Evolutionary conservation across 2,329 filamentous ascomycete genomes (phyloP).

Genomic region (Tympanopsis confertula): DNA sequence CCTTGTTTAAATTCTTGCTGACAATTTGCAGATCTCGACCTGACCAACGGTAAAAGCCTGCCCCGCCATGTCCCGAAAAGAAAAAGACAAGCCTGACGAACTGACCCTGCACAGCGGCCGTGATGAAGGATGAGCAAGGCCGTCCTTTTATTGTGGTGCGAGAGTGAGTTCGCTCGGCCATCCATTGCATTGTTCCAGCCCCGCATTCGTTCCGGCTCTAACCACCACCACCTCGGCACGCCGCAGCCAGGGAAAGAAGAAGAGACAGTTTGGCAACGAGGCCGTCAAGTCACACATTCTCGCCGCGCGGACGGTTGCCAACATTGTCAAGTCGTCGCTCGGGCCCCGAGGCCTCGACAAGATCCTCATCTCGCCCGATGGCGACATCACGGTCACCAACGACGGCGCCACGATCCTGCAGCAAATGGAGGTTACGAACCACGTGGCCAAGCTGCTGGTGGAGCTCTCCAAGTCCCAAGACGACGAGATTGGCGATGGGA

Average conservation of each 20-base stretch:
- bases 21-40: constrained; percentile 57
- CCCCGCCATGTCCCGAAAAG: constrained; percentile 4
- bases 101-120: constrained; percentile 32
- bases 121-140: constrained; percentile 96
- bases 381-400: constrained; percentile 98
- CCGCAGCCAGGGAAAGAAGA: constrained; percentile 85
- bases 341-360: constrained; percentile 95
- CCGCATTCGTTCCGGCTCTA: constrained; percentile 5
- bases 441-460: constrained; percentile 91
- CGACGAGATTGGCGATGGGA: constrained; percentile 96
- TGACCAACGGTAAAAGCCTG: constrained; percentile 61
- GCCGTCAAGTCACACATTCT: constrained; percentile 98
- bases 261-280: constrained; percentile 89
- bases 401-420: constrained; percentile 95
- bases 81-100: background rate
- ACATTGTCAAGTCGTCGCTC: constrained; percentile 93
- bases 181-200: constrained; percentile 2
- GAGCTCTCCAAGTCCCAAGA: constrained; percentile 98
- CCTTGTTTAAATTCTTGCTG: constrained; percentile 12
- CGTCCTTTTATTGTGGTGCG: constrained; percentile 95
- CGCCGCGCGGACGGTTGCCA: constrained; percentile 87
- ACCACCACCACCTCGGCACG: constrained; percentile 8
- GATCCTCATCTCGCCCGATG: constrained; percentile 95
- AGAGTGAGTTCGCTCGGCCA: constrained; percentile 56
- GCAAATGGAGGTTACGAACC: constrained; percentile 98